Conservation (phyloP, 805 yeast species). For the Saccharomycopsis amapae region DNA sequence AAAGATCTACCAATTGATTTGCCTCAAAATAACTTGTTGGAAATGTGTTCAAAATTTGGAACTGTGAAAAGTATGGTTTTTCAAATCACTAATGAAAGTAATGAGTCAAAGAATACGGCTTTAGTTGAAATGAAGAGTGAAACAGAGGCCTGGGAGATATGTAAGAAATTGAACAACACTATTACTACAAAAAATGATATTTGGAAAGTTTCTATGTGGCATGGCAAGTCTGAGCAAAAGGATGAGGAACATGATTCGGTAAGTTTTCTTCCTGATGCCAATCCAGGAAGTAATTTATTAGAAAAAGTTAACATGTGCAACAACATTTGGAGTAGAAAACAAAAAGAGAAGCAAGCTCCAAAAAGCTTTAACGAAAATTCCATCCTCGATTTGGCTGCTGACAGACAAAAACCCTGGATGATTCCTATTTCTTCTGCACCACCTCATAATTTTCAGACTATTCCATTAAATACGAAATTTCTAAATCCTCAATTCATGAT, state of each 20-base stretch:
- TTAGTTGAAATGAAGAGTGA: slow-evolving; percentile 13
- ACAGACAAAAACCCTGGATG: too few relatives aligned
- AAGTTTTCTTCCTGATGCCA: too few relatives aligned
- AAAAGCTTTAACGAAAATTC: neutral
- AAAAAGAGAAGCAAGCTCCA: neutral
- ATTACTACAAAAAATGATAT: neutral
- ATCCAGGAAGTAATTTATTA: neutral
- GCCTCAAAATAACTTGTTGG: slow-evolving; percentile 6
- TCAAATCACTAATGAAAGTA: slow-evolving; percentile 1
- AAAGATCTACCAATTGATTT: slow-evolving; percentile 9
- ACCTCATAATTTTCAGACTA: too few relatives aligned
- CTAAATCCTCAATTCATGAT: neutral
- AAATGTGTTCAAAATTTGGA: slow-evolving; percentile 15
- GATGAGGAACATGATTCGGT: too few relatives aligned
- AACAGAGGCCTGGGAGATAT: slow-evolving; percentile 1
- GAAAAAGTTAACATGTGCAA: neutral
- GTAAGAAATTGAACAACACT: neutral
- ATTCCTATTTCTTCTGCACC: slow-evolving; percentile 4
- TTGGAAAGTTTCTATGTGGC: neutral
- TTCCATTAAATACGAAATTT: slow-evolving; percentile 1
- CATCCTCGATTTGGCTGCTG: too few relatives aligned
- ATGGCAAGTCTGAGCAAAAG: neutral
- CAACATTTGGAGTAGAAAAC: neutral
- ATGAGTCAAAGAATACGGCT: neutral
- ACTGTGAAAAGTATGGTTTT: slow-evolving; percentile 11